A percentile compares a stretch with the other conserved stretches of the same genome.
Conservation (phyloP, 2,329 filamentous ascomycete species). For the Daldinia eschscholtzii region DNA sequence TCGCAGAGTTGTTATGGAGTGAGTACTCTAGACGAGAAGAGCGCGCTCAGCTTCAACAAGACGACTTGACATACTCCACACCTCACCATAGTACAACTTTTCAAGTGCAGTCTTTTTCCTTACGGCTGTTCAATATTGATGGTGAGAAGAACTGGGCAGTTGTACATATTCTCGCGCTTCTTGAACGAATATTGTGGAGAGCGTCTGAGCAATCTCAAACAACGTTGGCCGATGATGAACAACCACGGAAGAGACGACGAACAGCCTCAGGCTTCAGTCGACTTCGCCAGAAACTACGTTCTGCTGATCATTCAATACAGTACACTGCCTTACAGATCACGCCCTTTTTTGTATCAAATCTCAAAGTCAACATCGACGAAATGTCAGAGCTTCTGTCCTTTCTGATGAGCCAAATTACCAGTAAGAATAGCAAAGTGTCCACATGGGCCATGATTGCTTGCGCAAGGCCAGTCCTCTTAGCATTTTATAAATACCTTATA, state of each 20-base stretch:
- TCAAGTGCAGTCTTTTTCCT: slow-evolving; percentile 63
- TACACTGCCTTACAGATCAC: slow-evolving; percentile 69
- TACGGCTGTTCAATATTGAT: slow-evolving; percentile 65
- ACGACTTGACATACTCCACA: slow-evolving; percentile 75
- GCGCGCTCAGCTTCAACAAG: slow-evolving; percentile 79
- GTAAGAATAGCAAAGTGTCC: slow-evolving; percentile 75
- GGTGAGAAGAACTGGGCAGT: slow-evolving; percentile 72
- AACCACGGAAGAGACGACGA: slow-evolving; percentile 66
- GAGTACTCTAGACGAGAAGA: slow-evolving; percentile 83
- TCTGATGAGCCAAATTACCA: slow-evolving; percentile 70
- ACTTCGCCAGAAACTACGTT: slow-evolving; percentile 63
- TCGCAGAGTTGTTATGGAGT: slow-evolving; percentile 77
- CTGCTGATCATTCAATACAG: slow-evolving; percentile 59
- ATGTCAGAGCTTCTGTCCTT: slow-evolving; percentile 68
- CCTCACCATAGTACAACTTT: slow-evolving; percentile 60
- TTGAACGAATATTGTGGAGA: slow-evolving; percentile 64
- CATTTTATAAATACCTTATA: slow-evolving; percentile 6
- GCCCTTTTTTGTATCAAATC: slow-evolving; percentile 66
- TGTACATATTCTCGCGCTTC: slow-evolving; percentile 68
- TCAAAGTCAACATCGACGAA: slow-evolving; percentile 63
- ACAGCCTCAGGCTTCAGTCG: slow-evolving; percentile 59
- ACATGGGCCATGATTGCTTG: slow-evolving; percentile 90
- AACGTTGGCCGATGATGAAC: slow-evolving; percentile 54
- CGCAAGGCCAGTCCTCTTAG: slow-evolving; percentile 70
- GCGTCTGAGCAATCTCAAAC: slow-evolving; percentile 43